A percentile compares a stretch with the other conserved stretches of the same genome.
phyloP scores from a whole-genome alignment of 2,329 filamentous ascomycete genomes.

The Phaeosphaeriaceae sp. region DNA sequence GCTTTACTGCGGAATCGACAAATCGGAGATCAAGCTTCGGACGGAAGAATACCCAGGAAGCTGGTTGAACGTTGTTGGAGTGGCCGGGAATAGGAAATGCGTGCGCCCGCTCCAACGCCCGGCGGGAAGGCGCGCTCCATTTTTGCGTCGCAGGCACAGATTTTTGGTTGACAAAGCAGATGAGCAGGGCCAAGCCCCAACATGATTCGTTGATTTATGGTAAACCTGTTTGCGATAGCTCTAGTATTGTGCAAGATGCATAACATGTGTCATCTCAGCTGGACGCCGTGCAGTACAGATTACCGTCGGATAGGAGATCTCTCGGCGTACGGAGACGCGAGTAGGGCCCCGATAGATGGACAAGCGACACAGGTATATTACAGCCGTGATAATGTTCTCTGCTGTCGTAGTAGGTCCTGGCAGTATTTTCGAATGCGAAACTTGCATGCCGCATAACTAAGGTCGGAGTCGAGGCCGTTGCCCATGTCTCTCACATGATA shows the following conservation, averaged over 20 bases:
- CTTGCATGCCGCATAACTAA: too few species aligned
- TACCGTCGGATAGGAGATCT: neutral
- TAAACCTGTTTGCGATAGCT: neutral
- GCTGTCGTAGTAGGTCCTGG: too few species aligned
- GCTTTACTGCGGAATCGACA: constrained; percentile 7
- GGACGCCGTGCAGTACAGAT: neutral
- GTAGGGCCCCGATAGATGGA: neutral
- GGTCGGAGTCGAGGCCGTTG: too few species aligned
- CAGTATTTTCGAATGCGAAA: too few species aligned
- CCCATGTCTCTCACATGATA: too few species aligned
- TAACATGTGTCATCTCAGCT: neutral
- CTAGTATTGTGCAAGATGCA: neutral
- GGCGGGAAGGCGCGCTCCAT: neutral
- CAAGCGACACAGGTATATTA: too few species aligned
- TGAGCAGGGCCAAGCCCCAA: neutral
- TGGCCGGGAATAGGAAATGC: constrained; percentile 24
- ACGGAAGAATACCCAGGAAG: constrained; percentile 9
- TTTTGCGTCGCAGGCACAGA: neutral
- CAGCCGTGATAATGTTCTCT: too few species aligned
- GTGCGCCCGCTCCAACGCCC: neutral
- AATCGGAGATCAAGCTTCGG: constrained; percentile 13
- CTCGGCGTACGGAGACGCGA: neutral
- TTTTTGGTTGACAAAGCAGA: neutral
- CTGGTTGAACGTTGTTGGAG: constrained; percentile 9
- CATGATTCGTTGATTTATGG: neutral